phyloP scores from a whole-genome alignment of 2,329 filamentous ascomycete species.

The Elsinoe necatrix region DNA sequence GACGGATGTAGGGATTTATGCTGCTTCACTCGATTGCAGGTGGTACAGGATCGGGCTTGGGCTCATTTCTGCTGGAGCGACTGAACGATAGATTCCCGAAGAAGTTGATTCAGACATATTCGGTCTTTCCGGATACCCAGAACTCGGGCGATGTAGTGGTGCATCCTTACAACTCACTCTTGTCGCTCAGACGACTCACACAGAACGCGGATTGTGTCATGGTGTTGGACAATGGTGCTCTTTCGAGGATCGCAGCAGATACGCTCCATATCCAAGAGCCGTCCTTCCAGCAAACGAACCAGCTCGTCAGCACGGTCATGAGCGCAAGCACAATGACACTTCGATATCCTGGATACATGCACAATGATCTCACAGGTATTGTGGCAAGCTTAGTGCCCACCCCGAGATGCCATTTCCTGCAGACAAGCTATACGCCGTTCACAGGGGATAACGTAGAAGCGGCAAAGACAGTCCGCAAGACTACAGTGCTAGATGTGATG shows the following conservation, averaged over 20 bases:
- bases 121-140: conserved; percentile 91
- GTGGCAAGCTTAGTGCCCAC: conserved; percentile 93
- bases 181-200: conserved; percentile 82
- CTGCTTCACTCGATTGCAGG: conserved; percentile 96
- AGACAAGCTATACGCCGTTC: conserved; percentile 97
- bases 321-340: conserved; percentile 94
- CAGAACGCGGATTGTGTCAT: conserved; percentile 98
- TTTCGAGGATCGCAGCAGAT: conserved; percentile 90
- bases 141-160: conserved; percentile 86
- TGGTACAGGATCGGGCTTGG: conserved; percentile 90
- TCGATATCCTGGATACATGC: conserved; percentile 97
- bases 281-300: conserved; percentile 95
- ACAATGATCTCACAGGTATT: conserved; percentile 97
- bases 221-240: conserved; percentile 88
- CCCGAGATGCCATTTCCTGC: conserved; percentile 92
- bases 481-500: conserved; percentile 97
- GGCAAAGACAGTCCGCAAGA: conserved; percentile 95
- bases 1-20: conserved; percentile 63
- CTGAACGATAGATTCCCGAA: conserved; percentile 97
- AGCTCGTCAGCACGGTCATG: conserved; percentile 95
- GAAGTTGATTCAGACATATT: conserved; percentile 98
- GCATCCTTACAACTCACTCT: conserved; percentile 93
- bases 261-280: conserved; percentile 90
- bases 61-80: conserved; percentile 86
- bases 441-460: conserved; percentile 94